phyloP scores from a whole-genome alignment of 192 early-diverging fungal species.

The Chytriomyces confervae region DNA sequence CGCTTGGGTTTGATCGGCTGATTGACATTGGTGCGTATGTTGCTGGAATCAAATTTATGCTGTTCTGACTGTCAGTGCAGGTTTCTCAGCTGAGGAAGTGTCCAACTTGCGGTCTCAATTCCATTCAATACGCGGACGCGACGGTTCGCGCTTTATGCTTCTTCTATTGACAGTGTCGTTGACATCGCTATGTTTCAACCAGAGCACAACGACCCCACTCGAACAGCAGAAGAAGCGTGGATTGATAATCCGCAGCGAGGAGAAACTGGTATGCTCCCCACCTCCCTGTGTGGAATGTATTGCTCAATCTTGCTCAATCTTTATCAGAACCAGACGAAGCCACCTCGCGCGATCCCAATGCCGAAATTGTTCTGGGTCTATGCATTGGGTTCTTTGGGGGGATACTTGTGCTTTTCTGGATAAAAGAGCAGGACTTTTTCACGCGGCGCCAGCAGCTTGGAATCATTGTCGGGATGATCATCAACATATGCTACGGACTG shows the following conservation, averaged over 20 bases:
- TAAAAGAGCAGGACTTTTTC: slow-evolving; percentile 43
- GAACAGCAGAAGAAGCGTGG: slow-evolving; percentile 40
- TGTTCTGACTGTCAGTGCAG: slow-evolving; percentile 5
- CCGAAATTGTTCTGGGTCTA: slow-evolving; percentile 40
- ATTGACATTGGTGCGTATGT: slow-evolving; percentile 7
- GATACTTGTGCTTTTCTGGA: slow-evolving; percentile 43
- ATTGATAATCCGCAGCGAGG: slow-evolving; percentile 29
- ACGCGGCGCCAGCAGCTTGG: slow-evolving; percentile 42
- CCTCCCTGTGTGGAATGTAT: background rate
- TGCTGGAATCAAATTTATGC: background rate
- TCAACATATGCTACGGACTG: slow-evolving; percentile 36
- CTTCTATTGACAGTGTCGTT: background rate
- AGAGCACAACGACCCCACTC: background rate
- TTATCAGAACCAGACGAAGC: background rate
- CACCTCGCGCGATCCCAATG: slow-evolving; percentile 7
- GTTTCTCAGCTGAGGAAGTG: slow-evolving; percentile 31
- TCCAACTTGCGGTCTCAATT: slow-evolving; percentile 30
- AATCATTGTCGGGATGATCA: slow-evolving; percentile 36
- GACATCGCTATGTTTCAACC: background rate
- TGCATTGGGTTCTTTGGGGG: slow-evolving; percentile 43
- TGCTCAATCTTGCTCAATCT: background rate
- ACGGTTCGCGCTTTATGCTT: slow-evolving; percentile 4
- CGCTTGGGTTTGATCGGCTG: slow-evolving; percentile 24
- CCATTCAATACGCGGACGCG: slow-evolving; percentile 35
- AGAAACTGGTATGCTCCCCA: background rate